Evolutionary conservation across 2,329 filamentous ascomycete genomes (phyloP), one percentile per base, ranked within the genome.

Genomic region (Tolypocladium inflatum): DNA sequence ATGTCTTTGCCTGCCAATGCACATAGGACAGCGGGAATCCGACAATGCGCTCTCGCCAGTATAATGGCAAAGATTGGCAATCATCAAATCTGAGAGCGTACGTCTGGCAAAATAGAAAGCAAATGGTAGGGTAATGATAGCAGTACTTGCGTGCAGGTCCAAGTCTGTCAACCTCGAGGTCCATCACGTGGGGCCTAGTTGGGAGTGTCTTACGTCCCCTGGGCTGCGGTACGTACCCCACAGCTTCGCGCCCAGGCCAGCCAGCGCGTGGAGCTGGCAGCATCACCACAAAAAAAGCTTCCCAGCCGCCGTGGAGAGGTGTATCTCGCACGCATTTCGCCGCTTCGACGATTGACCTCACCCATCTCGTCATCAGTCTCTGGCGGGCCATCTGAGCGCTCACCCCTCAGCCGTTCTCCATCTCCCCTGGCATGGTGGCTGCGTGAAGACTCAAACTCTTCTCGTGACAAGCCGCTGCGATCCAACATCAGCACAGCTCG

Each of bases 141-240:
- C 8, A 19, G 26, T n/a, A 19, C 7, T 19, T 35, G 26, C n/a
- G 3, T 19, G 19, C 30, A 51, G 19, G 30, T 52, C 30, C 30
- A 52, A 51, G 48, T 7, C 26, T 51, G 30, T 51, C 19, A 38
- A 57, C 21, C 21, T 43, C 41, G 3, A 43, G n/a, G 42, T 43
- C 50, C 54, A 58, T 60, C 59, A 60, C 59, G 59, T 60, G 59
- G 56, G 56, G 59, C 59, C 54, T 39, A 30, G 26, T 21, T 30
- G 26, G 30, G 23, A 33, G 43, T 51, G 23, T 6, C 26, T 4
- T 30, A 30, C 26, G 6, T 51, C 30, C 17, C 48, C 48, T 35
- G 45, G 45, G 15, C 45, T 5, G 11, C 21, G 39, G 55, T 55
- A 57, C 43, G 51, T 56, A 42, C 45, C 52, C 38, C 37, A 54